These are phyloP conservation scores for Fusarium stilboides DNA, from an alignment of 2,329 filamentous ascomycete genomes.

Conservation along the genomic window DNA sequence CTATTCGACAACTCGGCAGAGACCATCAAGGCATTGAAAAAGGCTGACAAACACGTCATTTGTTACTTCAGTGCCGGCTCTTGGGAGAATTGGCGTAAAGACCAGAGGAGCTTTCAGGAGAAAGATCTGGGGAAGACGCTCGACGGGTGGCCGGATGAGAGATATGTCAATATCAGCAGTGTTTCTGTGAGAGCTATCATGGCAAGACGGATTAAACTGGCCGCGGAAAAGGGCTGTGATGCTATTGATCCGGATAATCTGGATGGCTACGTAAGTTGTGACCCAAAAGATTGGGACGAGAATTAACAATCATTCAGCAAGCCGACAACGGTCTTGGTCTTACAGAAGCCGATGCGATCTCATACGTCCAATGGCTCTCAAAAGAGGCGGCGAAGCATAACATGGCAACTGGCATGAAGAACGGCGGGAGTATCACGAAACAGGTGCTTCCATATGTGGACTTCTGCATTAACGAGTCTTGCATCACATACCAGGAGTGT, in stretches of 20 bases:
- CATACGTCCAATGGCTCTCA: slow-evolving; percentile 73
- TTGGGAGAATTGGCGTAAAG: slow-evolving; percentile 74
- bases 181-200: slow-evolving; percentile 74
- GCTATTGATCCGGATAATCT: slow-evolving; percentile 81
- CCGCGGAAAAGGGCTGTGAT: slow-evolving; percentile 74
- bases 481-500: slow-evolving; percentile 73
- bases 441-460: slow-evolving; percentile 65
- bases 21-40: slow-evolving; percentile 68
- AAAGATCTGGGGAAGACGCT: slow-evolving; percentile 72
- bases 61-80: slow-evolving; percentile 83
- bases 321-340: slow-evolving; percentile 75
- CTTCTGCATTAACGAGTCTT: slow-evolving; percentile 80
- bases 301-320: slow-evolving; percentile 48
- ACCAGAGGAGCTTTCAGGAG: slow-evolving; percentile 67
- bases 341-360: slow-evolving; percentile 68
- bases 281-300: accelerated
- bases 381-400: slow-evolving; percentile 65
- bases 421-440: slow-evolving; percentile 72
- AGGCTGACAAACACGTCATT: slow-evolving; percentile 72
- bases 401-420: slow-evolving; percentile 77
- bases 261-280: slow-evolving; percentile 69
- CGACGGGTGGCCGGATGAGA: slow-evolving; percentile 76
- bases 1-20: slow-evolving; percentile 66
- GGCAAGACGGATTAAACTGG: slow-evolving; percentile 69
- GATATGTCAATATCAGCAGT: slow-evolving; percentile 74